A percentile compares a stretch with the other conserved stretches of the same genome.
These are phyloP conservation scores for Brachypodium distachyon DNA, from an alignment of 202 grass and related monocot genomes.

Conservation along the genomic window DNA sequence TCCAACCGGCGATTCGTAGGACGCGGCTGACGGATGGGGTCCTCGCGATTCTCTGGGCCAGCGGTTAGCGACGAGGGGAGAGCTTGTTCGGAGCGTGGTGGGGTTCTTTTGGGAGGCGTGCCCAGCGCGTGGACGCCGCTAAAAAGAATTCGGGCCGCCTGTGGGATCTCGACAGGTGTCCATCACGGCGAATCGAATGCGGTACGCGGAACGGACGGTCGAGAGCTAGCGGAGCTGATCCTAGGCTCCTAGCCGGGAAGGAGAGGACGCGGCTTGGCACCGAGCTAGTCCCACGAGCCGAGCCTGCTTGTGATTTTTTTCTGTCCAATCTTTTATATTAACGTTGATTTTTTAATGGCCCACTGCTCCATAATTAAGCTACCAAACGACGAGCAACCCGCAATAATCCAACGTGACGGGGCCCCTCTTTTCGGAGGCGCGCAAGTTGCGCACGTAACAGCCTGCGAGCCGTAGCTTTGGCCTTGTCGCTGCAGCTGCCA, in stretches of 20 bases:
- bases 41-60: fast-evolving
- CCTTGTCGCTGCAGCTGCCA: neutral
- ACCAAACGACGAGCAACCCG: neutral
- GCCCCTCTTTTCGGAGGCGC: neutral
- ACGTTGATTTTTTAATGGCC: neutral
- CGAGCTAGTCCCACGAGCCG: neutral
- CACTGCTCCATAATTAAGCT: neutral
- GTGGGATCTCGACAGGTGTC: constrained; percentile 27
- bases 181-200: neutral
- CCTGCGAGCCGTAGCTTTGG: neutral
- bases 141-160: neutral
- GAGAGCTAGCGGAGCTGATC: neutral
- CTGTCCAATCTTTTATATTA: neutral
- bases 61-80: neutral
- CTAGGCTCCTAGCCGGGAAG: neutral
- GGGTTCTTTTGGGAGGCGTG: neutral
- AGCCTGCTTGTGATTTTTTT: neutral
- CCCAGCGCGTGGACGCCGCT: neutral
- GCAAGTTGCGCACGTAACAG: neutral
- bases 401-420: neutral
- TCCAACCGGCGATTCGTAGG: neutral
- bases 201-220: neutral
- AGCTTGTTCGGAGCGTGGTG: neutral
- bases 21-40: neutral
- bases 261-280: neutral